Conservation (phyloP, 768 basidiomycete genomes). For the Rhizopogon roseolus region DNA sequence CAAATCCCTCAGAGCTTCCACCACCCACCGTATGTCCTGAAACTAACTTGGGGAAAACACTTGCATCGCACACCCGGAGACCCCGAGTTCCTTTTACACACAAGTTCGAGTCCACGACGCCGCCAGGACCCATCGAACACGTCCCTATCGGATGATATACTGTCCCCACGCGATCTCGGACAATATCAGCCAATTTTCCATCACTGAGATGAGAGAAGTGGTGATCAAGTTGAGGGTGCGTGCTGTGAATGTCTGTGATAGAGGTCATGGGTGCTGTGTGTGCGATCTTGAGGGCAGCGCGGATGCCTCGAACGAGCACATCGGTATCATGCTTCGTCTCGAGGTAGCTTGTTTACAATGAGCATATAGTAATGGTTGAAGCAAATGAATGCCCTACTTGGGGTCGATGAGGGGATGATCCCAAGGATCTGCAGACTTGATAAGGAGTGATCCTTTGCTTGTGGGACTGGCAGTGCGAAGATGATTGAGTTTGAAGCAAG, state of each 20-base stretch:
- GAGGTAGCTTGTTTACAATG: conserved; percentile 31
- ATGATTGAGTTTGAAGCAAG: background rate
- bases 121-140: conserved; percentile 5
- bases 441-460: conserved; percentile 34
- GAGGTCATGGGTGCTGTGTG: conserved; percentile 33
- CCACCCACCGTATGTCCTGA: conserved; percentile 32
- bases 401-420: conserved; percentile 41
- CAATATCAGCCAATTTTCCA: conserved; percentile 27
- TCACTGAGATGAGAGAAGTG: conserved; percentile 27
- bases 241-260: conserved; percentile 27
- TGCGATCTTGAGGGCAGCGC: conserved; percentile 32
- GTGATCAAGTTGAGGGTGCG: conserved; percentile 34
- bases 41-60: conserved; percentile 31
- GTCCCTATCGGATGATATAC: conserved; percentile 37
- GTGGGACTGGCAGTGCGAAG: conserved; percentile 32
- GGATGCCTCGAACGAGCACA: conserved; percentile 34
- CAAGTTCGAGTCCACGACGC: conserved; percentile 36
- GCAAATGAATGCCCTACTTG: conserved; percentile 20
- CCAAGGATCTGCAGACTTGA: conserved; percentile 36
- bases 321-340: conserved; percentile 35
- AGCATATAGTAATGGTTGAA: background rate
- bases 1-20: background rate
- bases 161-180: conserved; percentile 34
- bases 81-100: conserved; percentile 33
- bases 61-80: conserved; percentile 37